These are phyloP conservation scores for Penicillium occitanis DNA, from an alignment of 2,329 filamentous ascomycete genomes.

Conservation along the genomic window DNA sequence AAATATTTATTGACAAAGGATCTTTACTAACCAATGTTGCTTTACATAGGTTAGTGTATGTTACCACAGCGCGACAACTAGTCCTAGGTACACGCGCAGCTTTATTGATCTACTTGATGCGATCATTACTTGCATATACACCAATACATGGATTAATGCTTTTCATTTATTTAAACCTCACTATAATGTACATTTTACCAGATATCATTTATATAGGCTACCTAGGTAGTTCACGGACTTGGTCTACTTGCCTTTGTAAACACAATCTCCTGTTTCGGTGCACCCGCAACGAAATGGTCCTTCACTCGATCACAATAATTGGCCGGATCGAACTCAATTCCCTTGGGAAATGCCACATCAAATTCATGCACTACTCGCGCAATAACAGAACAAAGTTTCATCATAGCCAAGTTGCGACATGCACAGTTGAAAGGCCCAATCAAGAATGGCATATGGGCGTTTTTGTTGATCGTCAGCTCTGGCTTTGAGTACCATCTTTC, in stretches of 20 bases:
- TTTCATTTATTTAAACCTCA: too few relatives aligned
- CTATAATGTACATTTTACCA: too few relatives aligned
- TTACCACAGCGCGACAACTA: too few relatives aligned
- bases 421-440: background rate
- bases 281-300: constrained; percentile 57
- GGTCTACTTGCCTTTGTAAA: constrained; percentile 36
- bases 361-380: constrained; percentile 59
- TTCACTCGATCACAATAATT: constrained; percentile 44
- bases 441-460: constrained; percentile 35
- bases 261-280: constrained; percentile 29
- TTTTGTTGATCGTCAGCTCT: constrained; percentile 35
- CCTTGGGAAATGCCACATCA: background rate
- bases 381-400: constrained; percentile 37
- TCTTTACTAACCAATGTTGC: too few relatives aligned
- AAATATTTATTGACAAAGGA: too few relatives aligned
- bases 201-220: background rate
- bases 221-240: too few relatives aligned
- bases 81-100: too few relatives aligned
- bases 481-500: constrained; percentile 40
- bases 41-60: too few relatives aligned
- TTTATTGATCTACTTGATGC: too few relatives aligned
- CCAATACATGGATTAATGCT: too few relatives aligned
- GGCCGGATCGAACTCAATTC: background rate
- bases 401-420: constrained; percentile 8
- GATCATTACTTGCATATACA: too few relatives aligned